Evolutionary conservation across 2,329 filamentous ascomycete genomes (phyloP), one percentile per base, ranked within the genome.

Genomic region (Nemania serpens): DNA sequence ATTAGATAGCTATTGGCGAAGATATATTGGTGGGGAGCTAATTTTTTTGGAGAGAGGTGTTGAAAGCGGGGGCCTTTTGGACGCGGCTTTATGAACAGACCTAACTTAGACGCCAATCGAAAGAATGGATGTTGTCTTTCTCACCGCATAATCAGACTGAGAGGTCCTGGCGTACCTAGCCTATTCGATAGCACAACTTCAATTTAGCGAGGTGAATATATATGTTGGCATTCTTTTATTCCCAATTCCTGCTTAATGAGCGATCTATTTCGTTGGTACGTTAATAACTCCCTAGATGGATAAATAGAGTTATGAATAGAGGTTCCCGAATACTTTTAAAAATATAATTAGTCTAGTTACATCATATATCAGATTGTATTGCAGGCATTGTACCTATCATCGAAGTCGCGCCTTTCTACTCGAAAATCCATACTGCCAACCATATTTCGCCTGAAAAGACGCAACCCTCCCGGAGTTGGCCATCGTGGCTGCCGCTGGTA

Each of bases 71-170:
- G 25, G 25, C 25, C 7, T 49, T 43, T 53, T 47, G 41, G n/a
- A 25, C 12, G 13, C 36, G 6, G 25, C 5, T 53, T 53, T 41
- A 29, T 9, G 18, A 18, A 58, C 54, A 58, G 33, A 53, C 15
- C 7, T 54, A 54, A 58, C 54, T 54, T 52, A 46, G 12, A 33
- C 18, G 22, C 22, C 50, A 58, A 39, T 45, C 5, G 13, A 22
- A 22, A 10, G 9, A n/a, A 18, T 5, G 20, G 2, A n/a, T 20
- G 2, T 29, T 20, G 17, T 39, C 20, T 42, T 50, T 7, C 12
- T 36, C 34, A 25, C 15, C 4, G 22, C 4, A 17, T 37, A 11
- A 29, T 41, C 15, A 22, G 41, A 41, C 18, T 15, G 3, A 11
- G 17, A 17, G 39, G 12, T 15, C n/a, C 7, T 13, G n/a, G 6